Evolutionary conservation across 2,329 filamentous ascomycete genomes (phyloP).

Genomic region (Fusarium acutatum): DNA sequence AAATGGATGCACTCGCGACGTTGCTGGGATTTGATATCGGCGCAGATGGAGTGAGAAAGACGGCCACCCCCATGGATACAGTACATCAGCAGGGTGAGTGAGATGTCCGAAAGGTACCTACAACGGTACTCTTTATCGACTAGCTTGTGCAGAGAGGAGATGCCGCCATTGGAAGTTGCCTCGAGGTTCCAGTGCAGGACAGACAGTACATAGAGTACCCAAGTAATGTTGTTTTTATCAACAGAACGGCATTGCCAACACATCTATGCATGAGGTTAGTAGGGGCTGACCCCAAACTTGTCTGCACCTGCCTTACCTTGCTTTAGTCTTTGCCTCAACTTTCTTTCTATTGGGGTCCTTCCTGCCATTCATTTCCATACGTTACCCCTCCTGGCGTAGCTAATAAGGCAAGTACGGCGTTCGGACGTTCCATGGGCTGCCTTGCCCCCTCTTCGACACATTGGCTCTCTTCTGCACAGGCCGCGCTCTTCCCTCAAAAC

Average conservation of each 20-base stretch:
- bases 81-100: background rate
- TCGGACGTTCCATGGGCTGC: slow-evolving; percentile 13
- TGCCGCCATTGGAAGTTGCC: slow-evolving; percentile 33
- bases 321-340: slow-evolving; percentile 38
- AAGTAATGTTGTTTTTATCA: slow-evolving; percentile 53
- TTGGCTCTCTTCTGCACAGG: slow-evolving; percentile 15
- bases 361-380: slow-evolving; percentile 23
- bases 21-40: background rate
- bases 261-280: slow-evolving; percentile 75
- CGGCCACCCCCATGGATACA: slow-evolving; percentile 8
- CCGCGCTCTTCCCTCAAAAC: background rate
- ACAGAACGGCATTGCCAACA: slow-evolving; percentile 72
- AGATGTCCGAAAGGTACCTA: slow-evolving; percentile 11
- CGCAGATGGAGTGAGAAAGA: slow-evolving; percentile 13
- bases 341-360: slow-evolving; percentile 32
- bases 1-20: background rate
- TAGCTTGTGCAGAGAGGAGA: slow-evolving; percentile 24
- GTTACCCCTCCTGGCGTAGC: slow-evolving; percentile 15
- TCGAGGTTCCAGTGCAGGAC: slow-evolving; percentile 33
- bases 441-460: slow-evolving; percentile 28
- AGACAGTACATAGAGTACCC: slow-evolving; percentile 31
- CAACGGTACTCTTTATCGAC: slow-evolving; percentile 33
- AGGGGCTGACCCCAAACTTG: slow-evolving; percentile 44
- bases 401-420: slow-evolving; percentile 21
- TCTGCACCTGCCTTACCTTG: slow-evolving; percentile 30